Conservation (phyloP, 2,329 filamentous ascomycete genomes). For the Aspergillus ustus region DNA sequence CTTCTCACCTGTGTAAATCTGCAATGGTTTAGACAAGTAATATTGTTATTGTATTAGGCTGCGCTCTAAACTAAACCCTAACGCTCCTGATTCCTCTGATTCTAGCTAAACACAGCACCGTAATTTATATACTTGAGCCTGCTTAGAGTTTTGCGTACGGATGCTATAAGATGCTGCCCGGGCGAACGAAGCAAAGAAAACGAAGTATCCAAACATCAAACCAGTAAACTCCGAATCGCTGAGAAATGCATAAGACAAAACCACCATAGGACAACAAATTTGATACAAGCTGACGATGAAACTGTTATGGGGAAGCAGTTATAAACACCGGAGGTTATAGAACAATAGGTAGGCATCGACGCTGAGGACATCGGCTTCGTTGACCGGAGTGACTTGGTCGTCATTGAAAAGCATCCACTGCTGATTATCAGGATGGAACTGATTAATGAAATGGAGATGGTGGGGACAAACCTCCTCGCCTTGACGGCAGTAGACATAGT, state of each 20-base stretch:
- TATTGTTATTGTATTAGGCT: not conserved
- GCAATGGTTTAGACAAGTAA: not conserved
- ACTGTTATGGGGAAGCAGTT: conserved; percentile 17
- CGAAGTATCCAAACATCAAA: not conserved
- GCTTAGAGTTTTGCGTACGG: not conserved
- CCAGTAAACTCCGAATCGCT: not conserved
- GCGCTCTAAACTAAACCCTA: not conserved
- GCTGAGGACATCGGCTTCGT: conserved; percentile 80
- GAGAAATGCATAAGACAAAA: not conserved
- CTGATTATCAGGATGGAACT: conserved; percentile 16
- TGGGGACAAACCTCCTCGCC: conserved; percentile 65
- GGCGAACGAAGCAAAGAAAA: not conserved
- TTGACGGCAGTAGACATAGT: conserved; percentile 84
- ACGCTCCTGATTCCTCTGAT: not conserved
- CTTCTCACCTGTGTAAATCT: not conserved
- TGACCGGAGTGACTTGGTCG: conserved; percentile 84
- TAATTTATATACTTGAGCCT: not conserved
- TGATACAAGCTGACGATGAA: not conserved
- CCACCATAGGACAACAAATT: not conserved
- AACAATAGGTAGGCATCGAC: conserved; percentile 91
- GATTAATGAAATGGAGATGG: not conserved
- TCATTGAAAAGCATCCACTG: conserved; percentile 97
- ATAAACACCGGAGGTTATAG: conserved; percentile 59
- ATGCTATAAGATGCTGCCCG: not conserved
- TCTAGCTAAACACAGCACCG: not conserved